Conservation (phyloP, 495 filamentous ascomycete genomes). For the Neurospora hispaniola region DNA sequence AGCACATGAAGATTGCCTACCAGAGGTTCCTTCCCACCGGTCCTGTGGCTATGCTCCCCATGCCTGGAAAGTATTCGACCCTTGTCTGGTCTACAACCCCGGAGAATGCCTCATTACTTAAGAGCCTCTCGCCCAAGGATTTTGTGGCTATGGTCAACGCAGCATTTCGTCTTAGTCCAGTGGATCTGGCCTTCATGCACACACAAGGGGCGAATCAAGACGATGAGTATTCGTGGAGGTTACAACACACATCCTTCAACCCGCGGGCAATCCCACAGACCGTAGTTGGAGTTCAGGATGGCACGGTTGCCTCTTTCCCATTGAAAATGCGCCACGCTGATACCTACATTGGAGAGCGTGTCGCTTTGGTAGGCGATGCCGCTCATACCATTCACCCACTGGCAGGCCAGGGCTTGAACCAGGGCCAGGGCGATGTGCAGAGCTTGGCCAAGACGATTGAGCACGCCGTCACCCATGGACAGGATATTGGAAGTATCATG, state of each 20-base stretch:
- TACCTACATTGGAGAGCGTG: slow-evolving; percentile 77
- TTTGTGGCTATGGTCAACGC: slow-evolving; percentile 88
- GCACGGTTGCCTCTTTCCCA: slow-evolving; percentile 81
- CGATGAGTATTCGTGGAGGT: slow-evolving; percentile 73
- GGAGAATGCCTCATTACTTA: slow-evolving; percentile 65
- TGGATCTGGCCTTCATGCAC: slow-evolving; percentile 76
- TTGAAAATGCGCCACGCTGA: slow-evolving; percentile 83
- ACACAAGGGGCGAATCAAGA: slow-evolving; percentile 48
- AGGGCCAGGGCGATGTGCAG: slow-evolving; percentile 79
- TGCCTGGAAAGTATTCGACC: slow-evolving; percentile 71
- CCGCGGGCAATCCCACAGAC: slow-evolving; percentile 32
- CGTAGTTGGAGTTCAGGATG: slow-evolving; percentile 60
- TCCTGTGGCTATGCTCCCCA: slow-evolving; percentile 79
- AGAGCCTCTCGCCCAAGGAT: slow-evolving; percentile 56
- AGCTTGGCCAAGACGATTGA: slow-evolving; percentile 62
- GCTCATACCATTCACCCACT: slow-evolving; percentile 93
- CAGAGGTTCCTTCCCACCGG: slow-evolving; percentile 92
- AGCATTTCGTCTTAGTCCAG: slow-evolving; percentile 70
- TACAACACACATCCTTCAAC: slow-evolving; percentile 53
- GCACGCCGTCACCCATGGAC: slow-evolving; percentile 63
- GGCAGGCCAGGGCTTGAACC: slow-evolving; percentile 90
- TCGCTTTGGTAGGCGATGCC: slow-evolving; percentile 86
- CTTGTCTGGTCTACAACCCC: slow-evolving; percentile 92
- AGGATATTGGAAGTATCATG: slow-evolving; percentile 67
- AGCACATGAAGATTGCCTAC: slow-evolving; percentile 63